phyloP scores from a whole-genome alignment of 345 rosid species.

The Rhodamnia rubescens region DNA sequence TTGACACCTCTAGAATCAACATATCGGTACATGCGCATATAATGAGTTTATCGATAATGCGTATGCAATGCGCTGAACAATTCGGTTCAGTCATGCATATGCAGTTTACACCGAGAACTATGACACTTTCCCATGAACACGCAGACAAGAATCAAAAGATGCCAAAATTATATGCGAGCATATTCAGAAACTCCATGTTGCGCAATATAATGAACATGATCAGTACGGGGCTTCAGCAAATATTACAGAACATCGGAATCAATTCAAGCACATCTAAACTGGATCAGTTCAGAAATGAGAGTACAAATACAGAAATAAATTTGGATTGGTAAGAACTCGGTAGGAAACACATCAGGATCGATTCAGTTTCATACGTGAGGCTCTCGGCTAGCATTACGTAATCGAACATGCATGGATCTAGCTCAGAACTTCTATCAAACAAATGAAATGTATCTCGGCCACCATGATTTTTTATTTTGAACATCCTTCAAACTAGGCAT shows the following conservation, averaged over 20 bases:
- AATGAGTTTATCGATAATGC: background rate
- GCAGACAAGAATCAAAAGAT: background rate
- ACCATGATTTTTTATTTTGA: too few relatives aligned
- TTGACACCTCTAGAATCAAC: background rate
- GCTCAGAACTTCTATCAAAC: too few relatives aligned
- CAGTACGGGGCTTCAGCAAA: background rate
- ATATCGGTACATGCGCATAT: background rate
- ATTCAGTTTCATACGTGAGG: too few relatives aligned
- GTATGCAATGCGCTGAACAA: background rate
- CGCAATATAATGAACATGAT: background rate
- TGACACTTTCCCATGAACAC: background rate
- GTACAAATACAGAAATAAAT: too few relatives aligned
- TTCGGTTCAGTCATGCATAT: background rate
- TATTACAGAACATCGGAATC: background rate
- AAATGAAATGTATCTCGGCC: too few relatives aligned
- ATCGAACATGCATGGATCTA: too few relatives aligned
- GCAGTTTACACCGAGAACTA: background rate
- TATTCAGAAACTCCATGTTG: background rate
- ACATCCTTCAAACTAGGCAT: too few relatives aligned
- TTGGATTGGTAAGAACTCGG: too few relatives aligned
- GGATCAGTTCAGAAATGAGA: background rate
- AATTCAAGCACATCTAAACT: background rate
- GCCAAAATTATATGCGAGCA: background rate
- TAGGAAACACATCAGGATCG: too few relatives aligned
- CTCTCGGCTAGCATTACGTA: too few relatives aligned